Base-by-base conservation (phyloP, 331 rosid genomes). In the Prunus yedoensis region DNA sequence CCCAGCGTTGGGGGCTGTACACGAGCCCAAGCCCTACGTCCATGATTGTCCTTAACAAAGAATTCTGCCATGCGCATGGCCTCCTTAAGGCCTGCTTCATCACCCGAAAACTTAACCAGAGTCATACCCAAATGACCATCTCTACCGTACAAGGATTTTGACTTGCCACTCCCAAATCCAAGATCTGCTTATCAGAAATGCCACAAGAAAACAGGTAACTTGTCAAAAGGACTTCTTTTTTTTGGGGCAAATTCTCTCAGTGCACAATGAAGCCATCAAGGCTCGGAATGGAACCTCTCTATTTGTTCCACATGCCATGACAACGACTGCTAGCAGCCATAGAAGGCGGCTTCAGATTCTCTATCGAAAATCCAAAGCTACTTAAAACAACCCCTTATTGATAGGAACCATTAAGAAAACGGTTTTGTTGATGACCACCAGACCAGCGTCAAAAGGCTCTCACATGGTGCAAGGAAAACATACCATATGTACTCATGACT, bases 51-150 rank as follows among this genome's bases (percentile, higher is more conserved):
- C 91, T 75, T 85, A 78, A 83, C 93, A 35, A 92, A 91, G 83
- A 85, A 86, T 65, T 88, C 98, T 10, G 94, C 88, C 85, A 95
- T 81, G 74, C 87, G 90, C 66, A 74, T 76, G 85, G 98, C 98
- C 66, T 89, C 98, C 85, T 89, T 84, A 50, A 95, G 82, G 82
- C 99, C 99, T 17, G 93, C 83, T 65, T 82, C 91, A 62, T 92
- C 96, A 57, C 89, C 94, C 14, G 97, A 73, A 82, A 89, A 95
- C 71, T 91, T 95, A 69, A 95, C 77, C 83, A 95, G 66, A 25
- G 94, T 90, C 64, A 84, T 76, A 73, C 99, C 99, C 88, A 91
- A 83, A 88, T 95, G 99, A 75, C 99, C 99, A 17, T 95, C 99
- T 84, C 96, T 92, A 78, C 97, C 97, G 18, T 95, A 95, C 81